Evolutionary conservation across 495 filamentous ascomycete genomes (phyloP).

Genomic region (Trichodelitschia bisporula): DNA sequence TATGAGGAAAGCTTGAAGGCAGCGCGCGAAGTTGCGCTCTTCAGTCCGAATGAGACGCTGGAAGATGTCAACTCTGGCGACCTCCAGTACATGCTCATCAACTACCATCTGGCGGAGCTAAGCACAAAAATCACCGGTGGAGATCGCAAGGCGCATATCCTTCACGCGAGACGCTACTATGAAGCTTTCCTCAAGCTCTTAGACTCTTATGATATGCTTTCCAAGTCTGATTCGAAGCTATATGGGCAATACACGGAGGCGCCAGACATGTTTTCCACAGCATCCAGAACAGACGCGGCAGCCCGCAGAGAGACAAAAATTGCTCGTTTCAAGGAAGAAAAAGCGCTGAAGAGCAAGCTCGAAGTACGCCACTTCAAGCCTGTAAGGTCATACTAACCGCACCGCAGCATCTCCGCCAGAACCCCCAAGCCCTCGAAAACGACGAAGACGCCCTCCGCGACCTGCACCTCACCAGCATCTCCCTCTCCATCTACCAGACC

Average conservation of each 20-base stretch:
- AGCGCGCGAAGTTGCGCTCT: constrained; percentile 45
- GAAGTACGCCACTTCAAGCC: constrained; percentile 23
- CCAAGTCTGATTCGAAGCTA: constrained; percentile 37
- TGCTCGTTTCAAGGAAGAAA: constrained; percentile 60
- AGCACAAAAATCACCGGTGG: constrained; percentile 26
- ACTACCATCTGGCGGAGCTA: constrained; percentile 45
- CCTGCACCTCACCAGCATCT: constrained; percentile 50
- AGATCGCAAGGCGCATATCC: constrained; percentile 38
- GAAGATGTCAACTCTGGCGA: constrained; percentile 55
- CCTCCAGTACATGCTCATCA: constrained; percentile 38
- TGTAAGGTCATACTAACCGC: background rate
- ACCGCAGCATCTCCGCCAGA: constrained; percentile 31
- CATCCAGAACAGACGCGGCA: constrained; percentile 41
- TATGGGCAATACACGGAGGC: constrained; percentile 44
- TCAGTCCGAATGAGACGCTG: constrained; percentile 71
- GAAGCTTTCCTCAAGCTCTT: constrained; percentile 53
- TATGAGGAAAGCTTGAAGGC: constrained; percentile 51
- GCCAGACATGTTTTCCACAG: constrained; percentile 41
- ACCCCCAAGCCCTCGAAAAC: constrained; percentile 30
- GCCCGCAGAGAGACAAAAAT: constrained; percentile 64
- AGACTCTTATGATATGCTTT: constrained; percentile 55
- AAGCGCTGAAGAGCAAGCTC: constrained; percentile 61
- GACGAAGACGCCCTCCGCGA: constrained; percentile 62
- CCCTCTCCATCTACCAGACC: constrained; percentile 47
- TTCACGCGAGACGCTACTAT: constrained; percentile 36